Conservation (phyloP, 345 rosid species). For the Eucalyptus decipiens region DNA sequence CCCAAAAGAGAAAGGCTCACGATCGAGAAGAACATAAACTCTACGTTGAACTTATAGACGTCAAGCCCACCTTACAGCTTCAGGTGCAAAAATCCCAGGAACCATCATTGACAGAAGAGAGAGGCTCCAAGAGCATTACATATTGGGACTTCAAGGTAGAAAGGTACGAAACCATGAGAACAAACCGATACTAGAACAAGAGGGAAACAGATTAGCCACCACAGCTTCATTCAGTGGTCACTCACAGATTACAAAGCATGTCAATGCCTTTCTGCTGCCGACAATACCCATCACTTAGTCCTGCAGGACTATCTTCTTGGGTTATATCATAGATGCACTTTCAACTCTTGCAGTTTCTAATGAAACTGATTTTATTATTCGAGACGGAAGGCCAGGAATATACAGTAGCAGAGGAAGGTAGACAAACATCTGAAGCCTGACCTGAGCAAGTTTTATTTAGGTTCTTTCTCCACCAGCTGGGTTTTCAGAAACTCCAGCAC, state of each 20-base stretch:
- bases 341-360: background rate
- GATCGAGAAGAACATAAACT: background rate
- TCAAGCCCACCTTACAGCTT: background rate
- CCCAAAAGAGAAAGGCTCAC: background rate
- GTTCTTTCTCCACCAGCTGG: slow-evolving; percentile 51
- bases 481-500: slow-evolving; percentile 70
- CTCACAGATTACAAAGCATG: background rate
- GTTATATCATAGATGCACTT: background rate
- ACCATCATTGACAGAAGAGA: background rate
- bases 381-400: background rate
- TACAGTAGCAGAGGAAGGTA: background rate
- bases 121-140: background rate
- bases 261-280: background rate
- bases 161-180: background rate
- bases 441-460: slow-evolving; percentile 3
- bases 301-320: background rate
- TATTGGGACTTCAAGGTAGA: background rate
- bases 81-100: background rate
- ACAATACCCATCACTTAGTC: background rate
- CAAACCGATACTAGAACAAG: background rate
- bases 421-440: background rate
- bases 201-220: background rate
- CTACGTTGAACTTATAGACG: background rate
- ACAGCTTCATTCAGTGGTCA: background rate
- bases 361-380: background rate